Evolutionary conservation across 768 basidiomycete species (phyloP).

Genomic region (Hericium coralloides): DNA sequence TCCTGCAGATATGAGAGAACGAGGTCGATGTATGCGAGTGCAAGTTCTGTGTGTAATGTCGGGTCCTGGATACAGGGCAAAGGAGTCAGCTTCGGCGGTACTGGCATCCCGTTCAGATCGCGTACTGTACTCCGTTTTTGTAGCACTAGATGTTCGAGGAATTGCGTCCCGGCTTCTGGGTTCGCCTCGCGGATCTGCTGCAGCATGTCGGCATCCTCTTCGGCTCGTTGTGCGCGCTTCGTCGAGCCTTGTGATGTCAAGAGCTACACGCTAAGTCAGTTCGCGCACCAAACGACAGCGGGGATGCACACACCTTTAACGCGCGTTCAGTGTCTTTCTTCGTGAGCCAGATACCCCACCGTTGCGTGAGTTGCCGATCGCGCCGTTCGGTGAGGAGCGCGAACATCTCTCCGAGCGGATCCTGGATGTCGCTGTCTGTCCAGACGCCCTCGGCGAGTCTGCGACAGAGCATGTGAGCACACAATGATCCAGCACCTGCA

Average conservation of each 20-base stretch:
- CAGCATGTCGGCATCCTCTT: slow-evolving; percentile 53
- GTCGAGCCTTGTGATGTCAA: slow-evolving; percentile 45
- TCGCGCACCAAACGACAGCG: background rate
- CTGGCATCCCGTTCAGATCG: background rate
- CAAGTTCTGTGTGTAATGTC: slow-evolving; percentile 56
- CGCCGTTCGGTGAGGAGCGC: slow-evolving; percentile 44
- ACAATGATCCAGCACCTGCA: background rate
- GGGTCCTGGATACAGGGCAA: slow-evolving; percentile 32
- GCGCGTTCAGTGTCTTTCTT: slow-evolving; percentile 60
- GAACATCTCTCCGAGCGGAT: slow-evolving; percentile 57
- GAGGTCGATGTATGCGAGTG: slow-evolving; percentile 5
- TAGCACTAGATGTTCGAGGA: slow-evolving; percentile 75
- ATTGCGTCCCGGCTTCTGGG: slow-evolving; percentile 55
- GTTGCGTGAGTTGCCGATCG: slow-evolving; percentile 53
- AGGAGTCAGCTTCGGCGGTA: background rate
- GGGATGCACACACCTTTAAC: slow-evolving; percentile 42
- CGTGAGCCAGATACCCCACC: slow-evolving; percentile 78
- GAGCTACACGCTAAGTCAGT: slow-evolving; percentile 32
- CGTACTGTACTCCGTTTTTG: slow-evolving; percentile 53
- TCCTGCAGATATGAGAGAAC: slow-evolving; percentile 17
- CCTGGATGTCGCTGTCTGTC: slow-evolving; percentile 50
- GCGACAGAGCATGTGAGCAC: background rate
- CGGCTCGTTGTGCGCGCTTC: slow-evolving; percentile 47
- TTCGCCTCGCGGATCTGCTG: slow-evolving; percentile 49
- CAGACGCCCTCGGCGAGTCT: slow-evolving; percentile 63